phyloP scores from a whole-genome alignment of 352 stramenopile species.

The Phytophthora meadii region DNA sequence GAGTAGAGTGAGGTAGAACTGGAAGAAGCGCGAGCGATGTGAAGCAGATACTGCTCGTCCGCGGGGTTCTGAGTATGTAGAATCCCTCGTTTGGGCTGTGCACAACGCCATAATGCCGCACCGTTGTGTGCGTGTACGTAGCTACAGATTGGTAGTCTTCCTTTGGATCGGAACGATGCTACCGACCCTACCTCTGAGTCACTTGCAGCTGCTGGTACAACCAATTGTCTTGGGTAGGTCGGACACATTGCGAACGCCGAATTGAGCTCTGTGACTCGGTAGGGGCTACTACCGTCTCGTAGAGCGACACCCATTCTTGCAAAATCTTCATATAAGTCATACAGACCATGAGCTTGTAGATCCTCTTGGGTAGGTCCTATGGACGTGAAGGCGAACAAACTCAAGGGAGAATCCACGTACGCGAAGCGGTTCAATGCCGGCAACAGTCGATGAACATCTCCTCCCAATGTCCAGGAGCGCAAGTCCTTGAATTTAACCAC shows the following conservation, averaged over 20 bases:
- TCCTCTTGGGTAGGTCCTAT: constrained; percentile 38
- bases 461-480: constrained; percentile 69
- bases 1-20: constrained; percentile 19
- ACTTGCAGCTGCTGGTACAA: constrained; percentile 69
- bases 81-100: constrained; percentile 88
- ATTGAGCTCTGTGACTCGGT: constrained; percentile 76
- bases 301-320: constrained; percentile 75
- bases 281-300: constrained; percentile 30
- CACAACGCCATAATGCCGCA: constrained; percentile 84
- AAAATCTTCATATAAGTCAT: constrained; percentile 75
- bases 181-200: constrained; percentile 73
- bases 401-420: constrained; percentile 76
- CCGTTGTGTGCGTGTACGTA: constrained; percentile 77
- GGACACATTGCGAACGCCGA: constrained; percentile 71
- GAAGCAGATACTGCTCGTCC: constrained; percentile 80
- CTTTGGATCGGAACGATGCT: constrained; percentile 84
- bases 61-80: constrained; percentile 73
- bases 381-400: constrained; percentile 71
- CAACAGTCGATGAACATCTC: constrained; percentile 71
- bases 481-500: constrained; percentile 87
- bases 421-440: constrained; percentile 73
- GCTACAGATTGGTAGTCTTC: constrained; percentile 82
- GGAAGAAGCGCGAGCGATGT: constrained; percentile 49
- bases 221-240: constrained; percentile 81
- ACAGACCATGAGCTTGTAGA: constrained; percentile 61